Conservation (phyloP, 495 filamentous ascomycete species). For the Jackrogersella multiformis region DNA sequence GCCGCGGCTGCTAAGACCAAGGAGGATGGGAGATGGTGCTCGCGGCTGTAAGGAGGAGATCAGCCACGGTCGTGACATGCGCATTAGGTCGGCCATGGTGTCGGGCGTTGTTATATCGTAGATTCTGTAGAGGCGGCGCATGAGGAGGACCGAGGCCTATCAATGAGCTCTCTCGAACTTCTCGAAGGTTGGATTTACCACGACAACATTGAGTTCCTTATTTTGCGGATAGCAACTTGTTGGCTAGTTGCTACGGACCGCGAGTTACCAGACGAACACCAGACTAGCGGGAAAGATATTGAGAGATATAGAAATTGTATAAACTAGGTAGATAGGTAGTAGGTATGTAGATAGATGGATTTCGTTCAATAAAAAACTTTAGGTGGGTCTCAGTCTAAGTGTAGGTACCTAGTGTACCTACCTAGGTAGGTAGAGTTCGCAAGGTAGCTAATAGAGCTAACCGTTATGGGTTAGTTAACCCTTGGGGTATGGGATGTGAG, state of each 20-base stretch:
- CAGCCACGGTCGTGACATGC: slow-evolving; percentile 28
- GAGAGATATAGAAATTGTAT: background rate
- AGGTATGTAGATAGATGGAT: too few species aligned
- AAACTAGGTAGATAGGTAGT: too few species aligned
- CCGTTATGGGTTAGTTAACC: background rate
- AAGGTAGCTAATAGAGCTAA: background rate
- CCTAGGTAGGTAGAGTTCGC: background rate
- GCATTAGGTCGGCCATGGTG: slow-evolving; percentile 33
- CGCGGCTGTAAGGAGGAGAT: slow-evolving; percentile 7
- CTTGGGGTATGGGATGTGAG: too few species aligned
- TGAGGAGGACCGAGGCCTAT: background rate
- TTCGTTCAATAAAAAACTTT: slow-evolving; percentile 26
- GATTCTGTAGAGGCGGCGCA: background rate
- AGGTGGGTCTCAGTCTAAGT: slow-evolving; percentile 14
- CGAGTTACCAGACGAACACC: background rate
- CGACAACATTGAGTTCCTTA: background rate
- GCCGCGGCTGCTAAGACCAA: background rate
- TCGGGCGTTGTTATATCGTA: background rate
- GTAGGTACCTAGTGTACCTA: too few species aligned
- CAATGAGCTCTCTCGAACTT: background rate
- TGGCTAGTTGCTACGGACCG: background rate
- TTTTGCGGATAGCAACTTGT: background rate
- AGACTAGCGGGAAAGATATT: background rate
- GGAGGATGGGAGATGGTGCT: slow-evolving; percentile 4
- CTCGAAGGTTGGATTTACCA: background rate